Evolutionary conservation across 805 yeast genomes (phyloP).

Genomic region (Kluyveromyces siamensis): DNA sequence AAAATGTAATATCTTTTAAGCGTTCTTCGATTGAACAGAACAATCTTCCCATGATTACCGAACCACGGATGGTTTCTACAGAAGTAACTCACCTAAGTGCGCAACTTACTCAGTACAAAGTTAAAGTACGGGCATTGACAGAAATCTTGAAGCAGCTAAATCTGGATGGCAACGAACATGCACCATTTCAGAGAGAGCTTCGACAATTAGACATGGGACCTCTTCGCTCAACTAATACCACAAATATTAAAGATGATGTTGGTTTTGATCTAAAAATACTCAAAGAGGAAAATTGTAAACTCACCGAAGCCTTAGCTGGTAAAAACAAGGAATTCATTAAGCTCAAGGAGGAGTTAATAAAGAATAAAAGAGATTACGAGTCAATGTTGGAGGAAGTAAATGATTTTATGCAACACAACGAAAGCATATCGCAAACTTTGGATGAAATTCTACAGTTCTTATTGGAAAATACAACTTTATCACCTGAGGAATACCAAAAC

Average conservation of each 20-base stretch:
- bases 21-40: neutral
- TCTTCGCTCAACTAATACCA: neutral
- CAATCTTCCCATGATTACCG: neutral
- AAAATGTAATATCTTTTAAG: no score
- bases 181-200: constrained; percentile 9
- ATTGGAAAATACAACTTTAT: constrained; percentile 9
- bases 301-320: constrained; percentile 10
- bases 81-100: constrained; percentile 33
- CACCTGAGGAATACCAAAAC: constrained; percentile 13
- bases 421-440: constrained; percentile 14
- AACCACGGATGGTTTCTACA: neutral
- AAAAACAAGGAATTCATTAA: constrained; percentile 19
- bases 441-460: constrained; percentile 14
- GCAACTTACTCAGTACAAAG: constrained; percentile 35
- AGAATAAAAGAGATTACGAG: constrained; percentile 19
- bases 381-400: constrained; percentile 22
- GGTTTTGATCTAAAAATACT: neutral
- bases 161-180: constrained; percentile 13
- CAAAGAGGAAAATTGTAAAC: constrained; percentile 13
- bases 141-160: constrained; percentile 23
- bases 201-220: constrained; percentile 9
- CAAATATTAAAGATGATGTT: constrained; percentile 14
- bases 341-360: constrained; percentile 19
- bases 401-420: constrained; percentile 22
- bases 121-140: constrained; percentile 26